A percentile compares a stretch with the other conserved stretches of the same genome.
These are phyloP conservation scores for Calonectria honghensis DNA, from an alignment of 2,329 filamentous ascomycete species.

Conservation along the genomic window DNA sequence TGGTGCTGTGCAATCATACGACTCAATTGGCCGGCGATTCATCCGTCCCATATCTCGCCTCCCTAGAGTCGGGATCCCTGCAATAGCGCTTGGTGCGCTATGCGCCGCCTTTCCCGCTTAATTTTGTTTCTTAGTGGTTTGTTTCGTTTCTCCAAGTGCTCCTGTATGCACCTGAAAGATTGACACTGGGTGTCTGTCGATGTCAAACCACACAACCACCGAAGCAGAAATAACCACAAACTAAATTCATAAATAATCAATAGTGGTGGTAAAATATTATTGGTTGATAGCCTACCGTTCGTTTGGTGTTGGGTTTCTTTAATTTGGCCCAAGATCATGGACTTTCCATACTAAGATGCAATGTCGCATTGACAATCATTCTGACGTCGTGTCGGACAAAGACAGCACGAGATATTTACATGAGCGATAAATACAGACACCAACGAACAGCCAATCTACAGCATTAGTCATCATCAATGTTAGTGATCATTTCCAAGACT, in stretches of 20 bases:
- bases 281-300: no score
- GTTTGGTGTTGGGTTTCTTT: neutral
- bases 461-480: neutral
- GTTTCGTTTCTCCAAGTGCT: constrained; percentile 29
- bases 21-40: constrained; percentile 21
- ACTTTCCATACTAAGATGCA: neutral
- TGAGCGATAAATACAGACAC: neutral
- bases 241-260: neutral
- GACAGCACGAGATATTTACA: neutral
- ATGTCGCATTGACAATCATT: neutral
- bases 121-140: constrained; percentile 18
- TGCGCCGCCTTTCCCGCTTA: constrained; percentile 16
- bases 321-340: neutral
- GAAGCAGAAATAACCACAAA: neutral
- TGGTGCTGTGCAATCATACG: constrained; percentile 32
- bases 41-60: constrained; percentile 34
- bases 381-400: neutral
- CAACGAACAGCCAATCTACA: neutral
- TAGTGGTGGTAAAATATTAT: no score
- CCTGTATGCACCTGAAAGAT: neutral
- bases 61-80: constrained; percentile 33
- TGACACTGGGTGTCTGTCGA: neutral
- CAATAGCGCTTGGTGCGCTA: constrained; percentile 12
- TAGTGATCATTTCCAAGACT: neutral
- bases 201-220: no score